Evolutionary conservation across 257 asterid species (phyloP).

Genomic region (Przewalskia tangutica): DNA sequence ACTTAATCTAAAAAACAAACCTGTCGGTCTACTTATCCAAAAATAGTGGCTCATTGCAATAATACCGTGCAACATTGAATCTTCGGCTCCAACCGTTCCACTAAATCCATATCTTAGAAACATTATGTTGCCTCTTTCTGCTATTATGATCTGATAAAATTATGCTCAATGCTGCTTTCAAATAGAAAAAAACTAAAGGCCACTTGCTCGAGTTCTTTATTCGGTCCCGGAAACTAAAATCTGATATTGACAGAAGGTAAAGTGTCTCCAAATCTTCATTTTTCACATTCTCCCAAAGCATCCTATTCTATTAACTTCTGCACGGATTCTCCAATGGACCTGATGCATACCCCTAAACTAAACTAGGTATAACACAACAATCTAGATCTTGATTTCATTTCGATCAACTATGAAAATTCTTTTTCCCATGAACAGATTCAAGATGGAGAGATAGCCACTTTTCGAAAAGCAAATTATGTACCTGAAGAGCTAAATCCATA

Average conservation of each 20-base stretch:
- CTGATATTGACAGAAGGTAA: not conserved
- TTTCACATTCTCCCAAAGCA: not conserved
- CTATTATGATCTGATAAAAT: not conserved
- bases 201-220: not conserved
- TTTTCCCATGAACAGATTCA: not conserved
- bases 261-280: not conserved
- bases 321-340: not conserved
- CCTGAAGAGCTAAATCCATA: conserved; percentile 96
- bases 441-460: not conserved
- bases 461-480: not conserved
- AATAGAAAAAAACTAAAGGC: not conserved
- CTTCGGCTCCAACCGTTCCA: not conserved
- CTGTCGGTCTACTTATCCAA: not conserved
- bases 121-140: not conserved
- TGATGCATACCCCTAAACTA: not conserved
- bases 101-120: not conserved
- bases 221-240: not conserved
- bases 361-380: not conserved
- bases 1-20: not conserved
- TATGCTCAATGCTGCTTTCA: not conserved
- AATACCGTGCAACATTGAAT: not conserved
- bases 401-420: not conserved
- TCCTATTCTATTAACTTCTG: not conserved
- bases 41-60: not conserved
- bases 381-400: not conserved